Conservation (phyloP, 495 filamentous ascomycete species). For the Penicillium verhagenii region DNA sequence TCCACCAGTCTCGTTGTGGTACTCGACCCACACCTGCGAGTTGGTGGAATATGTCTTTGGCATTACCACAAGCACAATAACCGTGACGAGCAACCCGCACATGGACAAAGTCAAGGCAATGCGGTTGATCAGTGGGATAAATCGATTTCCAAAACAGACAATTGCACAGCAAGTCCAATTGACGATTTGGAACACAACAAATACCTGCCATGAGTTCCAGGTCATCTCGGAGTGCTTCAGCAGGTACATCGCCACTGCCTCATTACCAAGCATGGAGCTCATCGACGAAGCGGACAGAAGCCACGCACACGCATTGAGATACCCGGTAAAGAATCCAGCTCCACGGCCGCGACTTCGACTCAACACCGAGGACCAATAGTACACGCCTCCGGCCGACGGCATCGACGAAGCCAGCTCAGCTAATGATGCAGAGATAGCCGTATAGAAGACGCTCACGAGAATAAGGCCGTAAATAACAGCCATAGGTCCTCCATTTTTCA, state of each 20-base stretch:
- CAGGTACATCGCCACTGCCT: conserved; percentile 65
- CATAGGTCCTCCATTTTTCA: conserved; percentile 46
- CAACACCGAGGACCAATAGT: conserved; percentile 76
- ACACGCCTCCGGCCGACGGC: conserved; percentile 77
- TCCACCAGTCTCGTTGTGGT: conserved; percentile 65
- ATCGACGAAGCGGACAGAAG: conserved; percentile 65
- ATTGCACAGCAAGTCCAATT: conserved; percentile 60
- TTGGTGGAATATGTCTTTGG: conserved; percentile 58
- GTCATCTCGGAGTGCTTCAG: conserved; percentile 58
- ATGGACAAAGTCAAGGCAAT: conserved; percentile 63
- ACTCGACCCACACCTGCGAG: conserved; percentile 59
- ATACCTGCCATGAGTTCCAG: conserved; percentile 70
- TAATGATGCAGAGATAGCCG: conserved; percentile 45
- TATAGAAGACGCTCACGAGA: conserved; percentile 42
- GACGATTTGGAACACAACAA: conserved; percentile 62
- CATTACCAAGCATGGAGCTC: conserved; percentile 62
- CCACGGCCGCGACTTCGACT: conserved; percentile 60
- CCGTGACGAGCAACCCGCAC: conserved; percentile 60
- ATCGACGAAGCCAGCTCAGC: conserved; percentile 73
- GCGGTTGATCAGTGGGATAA: conserved; percentile 62
- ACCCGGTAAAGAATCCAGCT: conserved; percentile 70
- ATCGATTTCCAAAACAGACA: conserved; percentile 65
- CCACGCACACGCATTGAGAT: conserved; percentile 74
- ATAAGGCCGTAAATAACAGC: conserved; percentile 46
- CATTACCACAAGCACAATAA: conserved; percentile 72